Base-by-base conservation (phyloP, 352 stramenopile genomes). In the Pythium utonaiense region DNA sequence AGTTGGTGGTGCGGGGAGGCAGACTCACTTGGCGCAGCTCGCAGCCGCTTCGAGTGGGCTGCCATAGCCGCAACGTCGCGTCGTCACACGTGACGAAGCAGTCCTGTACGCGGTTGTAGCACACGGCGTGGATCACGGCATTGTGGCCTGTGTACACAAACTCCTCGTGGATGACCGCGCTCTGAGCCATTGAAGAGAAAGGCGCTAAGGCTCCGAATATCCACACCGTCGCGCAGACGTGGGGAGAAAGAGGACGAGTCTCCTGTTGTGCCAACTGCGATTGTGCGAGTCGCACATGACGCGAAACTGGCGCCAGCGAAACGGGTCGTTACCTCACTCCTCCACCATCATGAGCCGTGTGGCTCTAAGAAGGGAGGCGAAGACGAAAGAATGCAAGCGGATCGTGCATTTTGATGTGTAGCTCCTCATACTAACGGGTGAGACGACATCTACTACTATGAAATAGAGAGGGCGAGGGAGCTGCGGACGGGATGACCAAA, bases 31-130 rank as follows among this genome's bases (percentile, higher is more conserved):
- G 59, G 1, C 79, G 75, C 2, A 82, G 62, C 28, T 87, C 75
- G 10, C 57, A 64, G 30, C 53, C 13, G 6, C 21, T 41, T 7
- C 27, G 52, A 1, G 36, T 16, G 19, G 60, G 48, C 40, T 64
- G 66, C 81, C 80, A 88, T 28, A 88, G 71, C 34, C 67, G 64
- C 41, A 86, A 33, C 36, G 69, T 77, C 51, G 60, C 65, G 54
- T 86, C 70, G 63, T 86, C 73, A 22, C 67, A 71, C 24, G 78
- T 83, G 25, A 85, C 78, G 57, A 91, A 89, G 42, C 76, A 84
- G 64, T 87, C 74, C 5, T 87, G 72, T 16, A 79, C 69, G 4
- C 66, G 71, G 47, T 91, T 89, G 73, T 86, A 91, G 70, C 82
- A 89, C 25, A 88, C 70, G 2, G 66, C 59, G 24, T 77, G 73